Percentiles rank a stretch among this genome's conserved stretches.
Conservation (phyloP, 176 grass and related monocot species). For the Paspalum notatum region DNA sequence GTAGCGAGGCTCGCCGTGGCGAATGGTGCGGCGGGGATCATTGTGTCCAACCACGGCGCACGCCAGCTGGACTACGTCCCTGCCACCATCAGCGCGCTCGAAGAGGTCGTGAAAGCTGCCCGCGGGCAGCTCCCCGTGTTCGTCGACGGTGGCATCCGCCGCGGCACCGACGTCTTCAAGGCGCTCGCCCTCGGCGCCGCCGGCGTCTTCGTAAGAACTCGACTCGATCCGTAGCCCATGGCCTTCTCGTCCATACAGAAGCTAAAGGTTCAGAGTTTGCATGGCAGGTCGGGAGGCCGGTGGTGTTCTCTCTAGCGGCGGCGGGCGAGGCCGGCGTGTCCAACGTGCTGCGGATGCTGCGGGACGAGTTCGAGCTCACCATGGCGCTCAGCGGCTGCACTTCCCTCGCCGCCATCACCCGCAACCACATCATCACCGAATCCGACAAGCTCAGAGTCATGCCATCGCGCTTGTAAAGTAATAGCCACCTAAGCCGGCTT, state of each 20-base stretch:
- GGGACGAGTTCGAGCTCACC: slow-evolving; percentile 90
- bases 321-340: slow-evolving; percentile 76
- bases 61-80: slow-evolving; percentile 93
- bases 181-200: slow-evolving; percentile 92
- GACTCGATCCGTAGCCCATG: background rate
- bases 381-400: slow-evolving; percentile 95
- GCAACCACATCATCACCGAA: slow-evolving; percentile 90
- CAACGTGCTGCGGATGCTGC: slow-evolving; percentile 86
- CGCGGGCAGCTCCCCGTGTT: slow-evolving; percentile 84
- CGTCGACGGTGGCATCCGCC: slow-evolving; percentile 90
- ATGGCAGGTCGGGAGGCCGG: slow-evolving; percentile 77
- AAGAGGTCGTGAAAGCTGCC: slow-evolving; percentile 85
- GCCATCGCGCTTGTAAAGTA: slow-evolving; percentile 74
- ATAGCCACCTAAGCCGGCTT: too few species aligned
- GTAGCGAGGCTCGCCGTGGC: slow-evolving; percentile 70
- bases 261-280: too few species aligned
- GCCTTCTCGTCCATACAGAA: too few species aligned
- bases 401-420: slow-evolving; percentile 83
- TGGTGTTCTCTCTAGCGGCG: slow-evolving; percentile 84
- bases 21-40: slow-evolving; percentile 81
- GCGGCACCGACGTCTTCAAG: slow-evolving; percentile 98
- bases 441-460: slow-evolving; percentile 56
- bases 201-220: slow-evolving; percentile 76
- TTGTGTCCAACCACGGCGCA: slow-evolving; percentile 96
- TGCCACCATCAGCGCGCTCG: slow-evolving; percentile 83